These are phyloP conservation scores for Pseudophaeomoniella oleicola DNA, from an alignment of 2,329 filamentous ascomycete species.

Conservation along the genomic window DNA sequence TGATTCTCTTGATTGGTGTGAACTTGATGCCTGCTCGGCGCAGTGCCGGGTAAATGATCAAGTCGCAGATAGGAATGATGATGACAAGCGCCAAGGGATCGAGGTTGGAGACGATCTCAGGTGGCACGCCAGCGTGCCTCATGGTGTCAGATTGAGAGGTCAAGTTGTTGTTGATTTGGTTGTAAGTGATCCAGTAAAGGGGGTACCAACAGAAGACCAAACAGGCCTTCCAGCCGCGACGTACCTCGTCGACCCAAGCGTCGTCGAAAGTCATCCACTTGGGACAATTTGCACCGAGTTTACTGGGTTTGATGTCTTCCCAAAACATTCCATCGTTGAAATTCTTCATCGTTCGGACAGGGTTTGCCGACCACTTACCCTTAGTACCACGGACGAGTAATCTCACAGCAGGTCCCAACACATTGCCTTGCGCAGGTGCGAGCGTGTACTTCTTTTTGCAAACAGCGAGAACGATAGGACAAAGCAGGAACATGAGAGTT, in stretches of 20 bases:
- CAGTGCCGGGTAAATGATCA: constrained; percentile 53
- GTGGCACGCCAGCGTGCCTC: constrained; percentile 56
- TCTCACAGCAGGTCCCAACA: constrained; percentile 52
- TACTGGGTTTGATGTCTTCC: constrained; percentile 52
- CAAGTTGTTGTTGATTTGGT: constrained; percentile 12
- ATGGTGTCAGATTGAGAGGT: constrained; percentile 33
- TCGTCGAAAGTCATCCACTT: constrained; percentile 47
- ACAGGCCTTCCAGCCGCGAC: constrained; percentile 51
- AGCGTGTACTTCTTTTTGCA: constrained; percentile 31
- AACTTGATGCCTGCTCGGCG: constrained; percentile 50
- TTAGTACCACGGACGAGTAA: too few relatives aligned
- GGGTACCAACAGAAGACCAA: constrained; percentile 52
- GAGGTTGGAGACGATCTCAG: constrained; percentile 63
- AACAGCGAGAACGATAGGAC: constrained; percentile 38
- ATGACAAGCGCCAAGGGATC: constrained; percentile 64
- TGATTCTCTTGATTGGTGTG: constrained; percentile 64
- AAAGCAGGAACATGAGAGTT: constrained; percentile 48
- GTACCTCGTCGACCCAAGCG: constrained; percentile 57
- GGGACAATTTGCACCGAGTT: constrained; percentile 41
- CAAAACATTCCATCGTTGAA: constrained; percentile 30
- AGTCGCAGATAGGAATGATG: constrained; percentile 58
- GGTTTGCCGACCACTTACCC: constrained; percentile 48
- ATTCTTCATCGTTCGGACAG: constrained; percentile 41
- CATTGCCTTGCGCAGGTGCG: constrained; percentile 42
- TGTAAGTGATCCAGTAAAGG: constrained; percentile 14